phyloP scores from a whole-genome alignment of 805 yeast genomes.

The Teunomyces aglyptinius region DNA sequence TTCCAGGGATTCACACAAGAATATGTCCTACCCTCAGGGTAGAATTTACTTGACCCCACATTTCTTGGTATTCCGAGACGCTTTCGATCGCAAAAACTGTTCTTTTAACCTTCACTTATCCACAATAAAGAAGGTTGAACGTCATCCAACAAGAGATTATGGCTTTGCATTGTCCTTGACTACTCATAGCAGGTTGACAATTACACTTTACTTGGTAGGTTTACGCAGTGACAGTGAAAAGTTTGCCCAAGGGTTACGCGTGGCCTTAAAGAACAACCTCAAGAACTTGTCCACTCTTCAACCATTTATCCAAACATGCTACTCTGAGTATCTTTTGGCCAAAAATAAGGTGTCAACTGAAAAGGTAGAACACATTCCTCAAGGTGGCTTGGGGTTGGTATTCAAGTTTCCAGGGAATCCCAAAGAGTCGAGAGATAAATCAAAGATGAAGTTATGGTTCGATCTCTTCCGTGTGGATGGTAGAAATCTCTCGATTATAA shows the following conservation, averaged over 20 bases:
- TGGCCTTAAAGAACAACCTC: slow-evolving; percentile 59
- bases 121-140: slow-evolving; percentile 79
- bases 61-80: slow-evolving; percentile 71
- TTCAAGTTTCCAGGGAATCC: slow-evolving; percentile 92
- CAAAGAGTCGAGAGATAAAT: slow-evolving; percentile 68
- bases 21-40: slow-evolving; percentile 49
- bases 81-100: slow-evolving; percentile 66
- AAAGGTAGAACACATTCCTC: slow-evolving; percentile 53
- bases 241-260: slow-evolving; percentile 69
- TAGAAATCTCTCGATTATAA: slow-evolving; percentile 71
- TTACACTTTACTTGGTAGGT: slow-evolving; percentile 76
- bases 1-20: slow-evolving; percentile 19
- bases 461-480: slow-evolving; percentile 86
- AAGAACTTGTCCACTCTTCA: slow-evolving; percentile 59
- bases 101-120: slow-evolving; percentile 70
- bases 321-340: slow-evolving; percentile 78
- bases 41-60: slow-evolving; percentile 68
- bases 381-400: slow-evolving; percentile 81
- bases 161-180: slow-evolving; percentile 75
- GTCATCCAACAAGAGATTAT: slow-evolving; percentile 73
- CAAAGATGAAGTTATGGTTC: slow-evolving; percentile 90
- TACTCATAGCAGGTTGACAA: slow-evolving; percentile 61
- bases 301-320: slow-evolving; percentile 66
- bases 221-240: slow-evolving; percentile 73
- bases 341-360: slow-evolving; percentile 50